These are phyloP conservation scores for Teunomyces atbi DNA, from an alignment of 805 yeast species.

Conservation along the genomic window DNA sequence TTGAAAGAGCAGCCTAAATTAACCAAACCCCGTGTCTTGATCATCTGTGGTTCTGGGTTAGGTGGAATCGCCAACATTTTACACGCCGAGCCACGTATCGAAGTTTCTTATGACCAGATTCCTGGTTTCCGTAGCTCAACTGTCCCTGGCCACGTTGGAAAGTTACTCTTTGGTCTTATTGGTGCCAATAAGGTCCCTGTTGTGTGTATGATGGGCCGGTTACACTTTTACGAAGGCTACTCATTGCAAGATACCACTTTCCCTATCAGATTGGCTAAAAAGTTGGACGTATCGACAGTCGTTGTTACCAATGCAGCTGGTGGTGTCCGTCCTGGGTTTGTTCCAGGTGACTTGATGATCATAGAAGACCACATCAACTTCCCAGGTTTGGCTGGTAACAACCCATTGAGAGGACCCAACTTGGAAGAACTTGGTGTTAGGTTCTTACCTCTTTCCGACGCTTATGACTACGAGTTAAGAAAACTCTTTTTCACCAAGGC, in stretches of 20 bases:
- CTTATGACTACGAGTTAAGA: slow-evolving; percentile 76
- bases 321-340: slow-evolving; percentile 64
- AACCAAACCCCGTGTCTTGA: slow-evolving; percentile 58
- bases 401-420: slow-evolving; percentile 87
- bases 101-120: slow-evolving; percentile 61
- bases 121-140: slow-evolving; percentile 84
- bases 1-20: slow-evolving; percentile 13
- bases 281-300: slow-evolving; percentile 58
- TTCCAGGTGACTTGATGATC: slow-evolving; percentile 89
- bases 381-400: slow-evolving; percentile 87
- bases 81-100: slow-evolving; percentile 38
- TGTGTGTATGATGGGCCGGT: slow-evolving; percentile 89
- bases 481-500: slow-evolving; percentile 57
- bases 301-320: slow-evolving; percentile 98
- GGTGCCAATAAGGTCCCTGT: slow-evolving; percentile 72
- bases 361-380: slow-evolving; percentile 85
- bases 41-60: slow-evolving; percentile 93
- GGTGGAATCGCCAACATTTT: slow-evolving; percentile 74
- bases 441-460: slow-evolving; percentile 84
- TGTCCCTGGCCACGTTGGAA: slow-evolving; percentile 88
- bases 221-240: slow-evolving; percentile 92
- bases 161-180: slow-evolving; percentile 73
- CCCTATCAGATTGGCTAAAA: slow-evolving; percentile 75
- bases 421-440: slow-evolving; percentile 79
- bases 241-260: slow-evolving; percentile 77